Evolutionary conservation across 148 eudicot genomes (phyloP).

Genomic region (Camellia lanceoleosa): DNA sequence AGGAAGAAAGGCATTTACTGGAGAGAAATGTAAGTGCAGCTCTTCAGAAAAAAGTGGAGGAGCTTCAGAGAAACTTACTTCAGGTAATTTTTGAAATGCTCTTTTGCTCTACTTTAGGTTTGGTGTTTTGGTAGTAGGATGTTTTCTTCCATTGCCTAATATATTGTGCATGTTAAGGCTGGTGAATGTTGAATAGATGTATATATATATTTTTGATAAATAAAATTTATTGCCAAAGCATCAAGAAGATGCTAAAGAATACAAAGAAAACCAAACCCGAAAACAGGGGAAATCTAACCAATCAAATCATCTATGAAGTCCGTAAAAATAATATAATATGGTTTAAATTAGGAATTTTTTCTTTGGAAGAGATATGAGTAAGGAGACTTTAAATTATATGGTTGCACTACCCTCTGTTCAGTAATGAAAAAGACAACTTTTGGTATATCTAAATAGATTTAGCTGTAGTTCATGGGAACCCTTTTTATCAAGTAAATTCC

Average conservation of each 20-base stretch:
- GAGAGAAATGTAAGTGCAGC: slow-evolving; percentile 73
- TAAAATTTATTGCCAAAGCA: too few relatives aligned
- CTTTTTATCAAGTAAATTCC: not conserved
- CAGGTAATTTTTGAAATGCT: slow-evolving; percentile 45
- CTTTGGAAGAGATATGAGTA: not conserved
- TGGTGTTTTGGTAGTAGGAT: not conserved
- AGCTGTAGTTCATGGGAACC: not conserved
- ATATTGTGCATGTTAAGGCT: not conserved
- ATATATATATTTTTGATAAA: too few relatives aligned
- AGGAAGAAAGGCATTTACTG: slow-evolving; percentile 81
- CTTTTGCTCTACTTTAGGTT: not conserved
- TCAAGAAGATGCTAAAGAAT: too few relatives aligned
- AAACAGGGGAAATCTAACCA: too few relatives aligned
- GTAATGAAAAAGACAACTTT: not conserved
- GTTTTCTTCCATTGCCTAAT: not conserved
- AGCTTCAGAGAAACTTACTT: slow-evolving; percentile 74
- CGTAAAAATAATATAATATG: not conserved
- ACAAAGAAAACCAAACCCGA: too few relatives aligned
- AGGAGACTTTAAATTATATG: not conserved
- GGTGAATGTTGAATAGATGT: not conserved
- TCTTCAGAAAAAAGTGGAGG: slow-evolving; percentile 73
- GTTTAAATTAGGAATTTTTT: not conserved
- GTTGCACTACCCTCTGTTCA: not conserved
- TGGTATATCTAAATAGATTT: not conserved
- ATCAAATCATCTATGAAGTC: not conserved